Evolutionary conservation across 2,329 filamentous ascomycete genomes (phyloP), one percentile per base, ranked within the genome.

Genomic region (Fusarium sp.): DNA sequence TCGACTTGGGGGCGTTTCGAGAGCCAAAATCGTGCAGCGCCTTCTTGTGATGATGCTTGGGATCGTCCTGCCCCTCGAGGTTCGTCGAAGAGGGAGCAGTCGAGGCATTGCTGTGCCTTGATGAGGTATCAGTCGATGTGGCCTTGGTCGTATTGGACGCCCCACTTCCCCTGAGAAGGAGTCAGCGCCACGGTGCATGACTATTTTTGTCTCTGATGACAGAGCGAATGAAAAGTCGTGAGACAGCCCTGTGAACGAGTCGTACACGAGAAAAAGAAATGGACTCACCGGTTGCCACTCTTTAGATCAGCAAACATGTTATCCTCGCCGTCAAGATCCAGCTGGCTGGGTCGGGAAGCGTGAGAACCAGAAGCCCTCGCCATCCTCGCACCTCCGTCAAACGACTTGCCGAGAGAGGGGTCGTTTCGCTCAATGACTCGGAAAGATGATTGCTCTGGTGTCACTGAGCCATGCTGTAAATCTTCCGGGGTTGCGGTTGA

Each of bases 101-200:
- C n/a, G 89, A 91, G 62, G 86, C 87, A 81, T 90, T 90, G 81
- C 89, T 91, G 79, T 91, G 88, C 78, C 89, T 87, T 59, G 89
- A 91, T 37, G 89, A 91, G 76, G 88, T 89, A 81, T 91, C 89
- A 74, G 87, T 88, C 63, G 88, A 90, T 60, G 86, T 86, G 69
- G 88, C 88, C 81, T 91, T 89, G 68, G 89, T 91, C 41, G 88
- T 90, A 80, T 90, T 91, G 76, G 89, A 91, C 50, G 89, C 87
- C 75, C 88, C 88, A 83, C 89, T 91, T 81, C 87, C 88, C 78
- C 88, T 90, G 80, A 76, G 79, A 74, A 79, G 79, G 80, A 81
- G 80, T 85, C 80, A 85, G 82, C 80, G 75, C 74, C 75, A 73
- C 64, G 62, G 65, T 73, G 75, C 75, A 76, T 77, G 77, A 74